Base-by-base conservation (phyloP, 305 asterid species). In the Plantago coronopus region DNA sequence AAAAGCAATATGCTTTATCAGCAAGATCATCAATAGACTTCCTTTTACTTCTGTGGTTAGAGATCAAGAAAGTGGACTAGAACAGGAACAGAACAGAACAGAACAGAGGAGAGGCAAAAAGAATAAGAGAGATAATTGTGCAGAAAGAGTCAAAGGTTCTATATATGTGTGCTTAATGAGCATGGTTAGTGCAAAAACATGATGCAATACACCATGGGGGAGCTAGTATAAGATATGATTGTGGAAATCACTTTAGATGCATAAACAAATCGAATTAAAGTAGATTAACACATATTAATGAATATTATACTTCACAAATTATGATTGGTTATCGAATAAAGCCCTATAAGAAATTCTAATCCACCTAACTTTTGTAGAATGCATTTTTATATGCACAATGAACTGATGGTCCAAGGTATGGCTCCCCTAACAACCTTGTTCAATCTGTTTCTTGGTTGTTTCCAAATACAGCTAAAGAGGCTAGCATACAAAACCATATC, bases 1-100 rank as follows among this genome's bases (percentile, higher is more conserved):
- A 74, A 67, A 67, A 69, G 73, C 17, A 48, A 45, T 15, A 61
- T 63, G 62, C 81, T 72, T 75, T 75, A 69, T 72, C 79, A 59
- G 83, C 47, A 66, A 25, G 64, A 71, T 61, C 74, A 71, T 61
- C 66, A 44, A 51, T 37, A 44, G 54, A 47, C 65, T 65, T 50
- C 63, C 67, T 60, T 74, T 67, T 61, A 61, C 44, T 63, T 69
- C 64, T 63, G 59, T 62, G 63, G 46, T 68, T 56, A 31, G 57
- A 60, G 38, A 20, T 54, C 50, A 47, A 66, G 57, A 60, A 71
- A 56, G 66, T 64, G 71, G 63, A 19, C 50, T 40, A 55, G 44
- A 66, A 22, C 57, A 57, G 71, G 68, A 64, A 60, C n/a, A n/a
- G n/a, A n/a, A n/a, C n/a, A n/a, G 61, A 54, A 31, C 37, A 57